A percentile compares a stretch with the other conserved stretches of the same genome.
Conservation (phyloP, 2,329 filamentous ascomycete species). For the Ophiostoma tasmaniense region DNA sequence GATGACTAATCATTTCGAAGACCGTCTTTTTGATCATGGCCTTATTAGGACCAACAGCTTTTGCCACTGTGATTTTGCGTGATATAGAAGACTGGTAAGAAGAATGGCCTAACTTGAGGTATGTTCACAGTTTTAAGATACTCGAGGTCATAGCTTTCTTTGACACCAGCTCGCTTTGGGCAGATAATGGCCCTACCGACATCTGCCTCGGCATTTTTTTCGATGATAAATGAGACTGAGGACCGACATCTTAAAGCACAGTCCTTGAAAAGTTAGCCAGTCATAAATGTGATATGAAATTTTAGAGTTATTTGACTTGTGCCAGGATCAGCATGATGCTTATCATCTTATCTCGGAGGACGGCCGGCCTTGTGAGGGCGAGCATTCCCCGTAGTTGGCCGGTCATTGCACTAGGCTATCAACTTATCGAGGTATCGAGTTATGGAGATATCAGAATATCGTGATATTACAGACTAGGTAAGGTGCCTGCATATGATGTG, state of each 20-base stretch:
- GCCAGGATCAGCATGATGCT: not conserved
- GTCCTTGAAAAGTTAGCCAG: no score
- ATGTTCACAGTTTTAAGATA: no score
- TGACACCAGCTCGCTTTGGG: not conserved
- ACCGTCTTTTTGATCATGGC: no score
- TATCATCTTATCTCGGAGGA: not conserved
- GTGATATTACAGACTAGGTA: no score
- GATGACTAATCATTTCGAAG: no score
- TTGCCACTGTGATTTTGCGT: no score
- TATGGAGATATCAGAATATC: not conserved
- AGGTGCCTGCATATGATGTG: not conserved
- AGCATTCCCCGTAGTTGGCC: not conserved
- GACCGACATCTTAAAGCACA: no score
- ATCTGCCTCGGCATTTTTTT: not conserved
- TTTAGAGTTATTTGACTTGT: not conserved
- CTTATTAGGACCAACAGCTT: no score
- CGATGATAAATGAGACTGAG: no score
- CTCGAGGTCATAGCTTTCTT: not conserved
- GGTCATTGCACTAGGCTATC: not conserved
- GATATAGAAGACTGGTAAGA: no score
- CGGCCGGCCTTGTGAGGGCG: not conserved
- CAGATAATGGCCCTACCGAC: not conserved
- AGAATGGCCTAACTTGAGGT: no score
- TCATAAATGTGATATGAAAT: not conserved
- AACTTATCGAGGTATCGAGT: not conserved